Evolutionary conservation across 495 filamentous ascomycete species (phyloP).

Genomic region (Recurvomyces mirabilis): DNA sequence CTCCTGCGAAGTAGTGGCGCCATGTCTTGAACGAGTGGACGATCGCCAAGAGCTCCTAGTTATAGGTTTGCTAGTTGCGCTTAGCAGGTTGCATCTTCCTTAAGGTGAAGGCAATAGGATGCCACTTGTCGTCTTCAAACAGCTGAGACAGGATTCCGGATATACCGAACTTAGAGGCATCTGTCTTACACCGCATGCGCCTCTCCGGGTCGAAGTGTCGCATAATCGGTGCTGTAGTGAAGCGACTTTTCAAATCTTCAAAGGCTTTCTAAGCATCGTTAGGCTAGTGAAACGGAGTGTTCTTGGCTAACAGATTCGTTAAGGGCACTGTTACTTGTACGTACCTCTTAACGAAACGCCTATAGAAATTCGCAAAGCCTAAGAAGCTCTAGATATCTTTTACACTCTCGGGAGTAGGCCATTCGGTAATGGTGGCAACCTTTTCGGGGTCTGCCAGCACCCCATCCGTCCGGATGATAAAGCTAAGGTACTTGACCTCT

Average conservation of each 20-base stretch:
- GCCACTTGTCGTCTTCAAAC: conserved; percentile 1
- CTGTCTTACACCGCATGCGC: conserved; percentile 2
- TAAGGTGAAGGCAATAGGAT: conserved; percentile 9
- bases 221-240: background rate
- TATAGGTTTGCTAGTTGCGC: conserved; percentile 13
- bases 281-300: conserved; percentile 12
- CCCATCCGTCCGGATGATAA: conserved; percentile 11
- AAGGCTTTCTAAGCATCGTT: conserved; percentile 1
- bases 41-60: conserved; percentile 12
- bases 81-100: conserved; percentile 1
- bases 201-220: background rate
- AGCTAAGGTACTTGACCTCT: conserved; percentile 15
- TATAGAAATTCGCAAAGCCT: conserved; percentile 25
- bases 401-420: conserved; percentile 13
- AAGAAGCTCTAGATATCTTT: conserved; percentile 22
- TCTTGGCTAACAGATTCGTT: too few species aligned
- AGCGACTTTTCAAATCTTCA: background rate
- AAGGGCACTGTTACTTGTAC: conserved; percentile 1
- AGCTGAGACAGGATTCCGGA: conserved; percentile 3
- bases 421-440: conserved; percentile 16
- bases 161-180: conserved; percentile 21
- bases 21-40: conserved; percentile 9
- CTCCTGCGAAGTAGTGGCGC: background rate
- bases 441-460: conserved; percentile 15
- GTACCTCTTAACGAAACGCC: conserved; percentile 17